phyloP scores from a whole-genome alignment of 1,284 basidiomycete genomes.

The Leccinum insolens region DNA sequence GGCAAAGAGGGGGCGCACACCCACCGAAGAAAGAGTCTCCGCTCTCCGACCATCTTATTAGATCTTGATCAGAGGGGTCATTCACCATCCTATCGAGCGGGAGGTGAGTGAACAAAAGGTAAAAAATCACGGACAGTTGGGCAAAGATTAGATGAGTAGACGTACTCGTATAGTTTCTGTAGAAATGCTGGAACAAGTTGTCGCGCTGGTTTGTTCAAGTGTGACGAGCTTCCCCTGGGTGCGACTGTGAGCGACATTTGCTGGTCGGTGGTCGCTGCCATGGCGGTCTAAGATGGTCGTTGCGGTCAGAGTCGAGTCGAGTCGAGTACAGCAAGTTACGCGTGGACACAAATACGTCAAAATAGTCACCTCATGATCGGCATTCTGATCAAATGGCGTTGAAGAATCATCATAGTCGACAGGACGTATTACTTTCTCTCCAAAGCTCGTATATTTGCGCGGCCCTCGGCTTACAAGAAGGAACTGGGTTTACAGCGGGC shows the following conservation, averaged over 20 bases:
- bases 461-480: no score
- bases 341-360: neutral
- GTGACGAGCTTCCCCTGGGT: constrained; percentile 42
- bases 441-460: no score
- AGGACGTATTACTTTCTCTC: no score
- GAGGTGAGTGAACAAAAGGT: constrained; percentile 8
- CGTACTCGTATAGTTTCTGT: constrained; percentile 90
- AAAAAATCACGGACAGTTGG: constrained; percentile 9
- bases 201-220: constrained; percentile 54
- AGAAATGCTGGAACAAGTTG: constrained; percentile 83
- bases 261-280: constrained; percentile 37
- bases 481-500: no score
- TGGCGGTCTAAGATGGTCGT: constrained; percentile 17
- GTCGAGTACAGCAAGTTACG: neutral
- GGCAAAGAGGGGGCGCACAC: constrained; percentile 26
- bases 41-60: constrained; percentile 89
- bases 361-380: neutral
- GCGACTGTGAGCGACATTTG: constrained; percentile 58
- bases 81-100: constrained; percentile 79
- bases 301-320: constrained; percentile 8
- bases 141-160: constrained; percentile 29
- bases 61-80: constrained; percentile 77
- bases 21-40: constrained; percentile 91
- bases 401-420: no score
- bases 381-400: no score